Conservation (phyloP, 169 alveolate species). For the Perkinsus olseni region DNA sequence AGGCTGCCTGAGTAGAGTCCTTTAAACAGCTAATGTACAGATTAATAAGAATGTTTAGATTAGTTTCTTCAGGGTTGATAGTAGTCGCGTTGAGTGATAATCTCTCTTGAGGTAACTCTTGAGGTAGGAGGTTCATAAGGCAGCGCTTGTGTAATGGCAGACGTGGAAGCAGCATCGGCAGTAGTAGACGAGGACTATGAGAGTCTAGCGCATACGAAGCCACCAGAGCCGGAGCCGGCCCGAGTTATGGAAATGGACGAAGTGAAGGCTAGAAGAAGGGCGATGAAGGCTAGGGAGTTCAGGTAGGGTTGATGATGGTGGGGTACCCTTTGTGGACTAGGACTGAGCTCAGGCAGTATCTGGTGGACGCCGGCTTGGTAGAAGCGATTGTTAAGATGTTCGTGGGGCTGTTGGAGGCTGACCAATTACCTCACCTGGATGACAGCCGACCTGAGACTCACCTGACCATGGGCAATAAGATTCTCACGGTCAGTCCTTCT, state of each 20-base stretch:
- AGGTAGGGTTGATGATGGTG: neutral
- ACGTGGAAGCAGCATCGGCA: too few species aligned
- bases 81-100: neutral
- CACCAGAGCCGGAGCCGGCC: neutral
- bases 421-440: neutral
- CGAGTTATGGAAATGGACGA: neutral
- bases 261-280: neutral
- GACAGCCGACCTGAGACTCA: conserved; percentile 26
- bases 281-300: neutral
- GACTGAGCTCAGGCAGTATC: conserved; percentile 42
- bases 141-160: too few species aligned
- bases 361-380: conserved; percentile 45
- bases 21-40: neutral
- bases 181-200: too few species aligned
- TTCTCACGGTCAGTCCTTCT: neutral
- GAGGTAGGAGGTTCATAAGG: neutral
- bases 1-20: neutral
- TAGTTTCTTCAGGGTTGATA: neutral
- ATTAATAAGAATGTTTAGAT: neutral
- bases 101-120: neutral
- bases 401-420: conserved; percentile 3
- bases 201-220: neutral
- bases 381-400: conserved; percentile 32
- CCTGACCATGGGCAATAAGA: neutral
- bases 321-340: neutral